Evolutionary conservation across 2,329 filamentous ascomycete species (phyloP).

Genomic region (Emericellopsis atlantica): DNA sequence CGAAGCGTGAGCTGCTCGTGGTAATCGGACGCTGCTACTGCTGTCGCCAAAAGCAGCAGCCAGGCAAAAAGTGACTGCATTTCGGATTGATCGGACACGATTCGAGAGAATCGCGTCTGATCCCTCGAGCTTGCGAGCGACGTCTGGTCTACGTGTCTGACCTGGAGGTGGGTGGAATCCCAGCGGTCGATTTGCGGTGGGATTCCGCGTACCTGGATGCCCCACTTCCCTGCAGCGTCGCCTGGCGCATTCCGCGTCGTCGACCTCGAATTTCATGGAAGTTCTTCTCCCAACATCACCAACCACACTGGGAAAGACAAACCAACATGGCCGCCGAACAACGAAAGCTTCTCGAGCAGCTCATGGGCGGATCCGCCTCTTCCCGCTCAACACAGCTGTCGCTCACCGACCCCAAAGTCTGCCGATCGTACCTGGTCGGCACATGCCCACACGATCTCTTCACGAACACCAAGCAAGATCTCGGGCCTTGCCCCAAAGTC

Average conservation of each 20-base stretch:
- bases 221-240: background rate
- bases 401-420: slow-evolving; percentile 86
- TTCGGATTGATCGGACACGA: background rate
- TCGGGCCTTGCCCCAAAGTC: slow-evolving; percentile 77
- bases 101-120: slow-evolving; percentile 2
- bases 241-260: background rate
- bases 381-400: slow-evolving; percentile 71
- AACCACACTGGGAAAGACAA: background rate
- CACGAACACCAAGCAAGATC: slow-evolving; percentile 97
- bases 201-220: background rate
- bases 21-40: slow-evolving; percentile 49
- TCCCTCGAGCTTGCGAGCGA: background rate
- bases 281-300: slow-evolving; percentile 1
- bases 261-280: background rate
- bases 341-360: slow-evolving; percentile 95
- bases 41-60: slow-evolving; percentile 8
- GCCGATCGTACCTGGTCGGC: slow-evolving; percentile 84
- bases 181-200: background rate
- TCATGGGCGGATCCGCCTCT: slow-evolving; percentile 66
- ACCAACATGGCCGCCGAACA: slow-evolving; percentile 83
- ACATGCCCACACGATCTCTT: slow-evolving; percentile 98
- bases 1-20: slow-evolving; percentile 62
- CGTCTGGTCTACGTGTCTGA: background rate
- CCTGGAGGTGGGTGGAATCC: background rate
- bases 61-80: slow-evolving; percentile 3